These are phyloP conservation scores for Saitozyma sp. DNA, from an alignment of 768 basidiomycete species.

Conservation along the genomic window DNA sequence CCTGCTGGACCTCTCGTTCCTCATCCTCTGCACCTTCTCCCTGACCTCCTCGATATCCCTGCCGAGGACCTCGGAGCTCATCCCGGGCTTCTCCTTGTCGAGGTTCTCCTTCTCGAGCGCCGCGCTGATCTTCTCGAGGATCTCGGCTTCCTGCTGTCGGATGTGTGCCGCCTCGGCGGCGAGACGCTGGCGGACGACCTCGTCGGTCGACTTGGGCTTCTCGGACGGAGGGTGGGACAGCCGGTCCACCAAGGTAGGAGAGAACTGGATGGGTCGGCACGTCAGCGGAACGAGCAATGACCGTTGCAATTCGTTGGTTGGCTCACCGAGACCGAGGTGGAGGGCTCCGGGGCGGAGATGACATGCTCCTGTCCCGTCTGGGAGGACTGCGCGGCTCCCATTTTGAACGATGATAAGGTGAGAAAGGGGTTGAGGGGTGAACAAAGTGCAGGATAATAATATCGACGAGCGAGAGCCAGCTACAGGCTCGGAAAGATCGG, in stretches of 20 bases:
- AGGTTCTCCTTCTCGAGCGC: constrained; percentile 54
- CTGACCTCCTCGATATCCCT: constrained; percentile 52
- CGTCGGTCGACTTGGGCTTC: constrained; percentile 24
- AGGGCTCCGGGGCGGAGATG: constrained; percentile 40
- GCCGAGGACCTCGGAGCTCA: constrained; percentile 44
- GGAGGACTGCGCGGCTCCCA: constrained; percentile 47
- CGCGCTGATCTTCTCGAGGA: constrained; percentile 44
- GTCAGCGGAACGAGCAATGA: background rate
- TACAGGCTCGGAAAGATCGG: too few species aligned
- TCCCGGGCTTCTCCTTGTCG: constrained; percentile 48
- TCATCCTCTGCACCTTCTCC: constrained; percentile 51
- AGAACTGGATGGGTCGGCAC: constrained; percentile 41
- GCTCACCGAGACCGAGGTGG: constrained; percentile 48
- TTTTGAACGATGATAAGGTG: constrained; percentile 3
- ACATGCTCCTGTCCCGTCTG: constrained; percentile 43
- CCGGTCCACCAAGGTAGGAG: constrained; percentile 49
- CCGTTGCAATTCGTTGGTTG: background rate
- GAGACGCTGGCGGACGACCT: constrained; percentile 42
- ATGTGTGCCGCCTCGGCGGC: constrained; percentile 48
- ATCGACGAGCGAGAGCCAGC: too few species aligned
- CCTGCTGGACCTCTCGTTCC: constrained; percentile 28
- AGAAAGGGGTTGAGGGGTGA: too few species aligned
- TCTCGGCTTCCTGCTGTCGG: constrained; percentile 47
- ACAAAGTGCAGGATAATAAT: too few species aligned
- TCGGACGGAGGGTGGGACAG: constrained; percentile 40